Evolutionary conservation across 2,329 filamentous ascomycete genomes (phyloP).

Genomic region (Dryadomyces quercus-mongolicae): DNA sequence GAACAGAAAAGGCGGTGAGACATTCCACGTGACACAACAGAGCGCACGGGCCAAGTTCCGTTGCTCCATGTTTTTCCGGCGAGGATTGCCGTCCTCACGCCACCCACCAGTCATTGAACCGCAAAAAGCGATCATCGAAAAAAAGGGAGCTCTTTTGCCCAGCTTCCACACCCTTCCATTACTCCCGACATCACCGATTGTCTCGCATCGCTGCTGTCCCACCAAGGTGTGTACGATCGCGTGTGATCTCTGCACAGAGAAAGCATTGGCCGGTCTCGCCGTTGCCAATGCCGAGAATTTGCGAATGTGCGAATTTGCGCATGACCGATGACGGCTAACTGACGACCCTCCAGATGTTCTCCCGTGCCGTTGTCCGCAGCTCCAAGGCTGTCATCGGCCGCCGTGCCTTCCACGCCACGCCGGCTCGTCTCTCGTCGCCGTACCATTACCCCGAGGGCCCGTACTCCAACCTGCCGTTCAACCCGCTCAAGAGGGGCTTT

Average conservation of each 20-base stretch:
- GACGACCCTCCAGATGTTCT: conserved; percentile 56
- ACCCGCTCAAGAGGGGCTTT: conserved; percentile 84
- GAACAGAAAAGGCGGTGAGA: background rate
- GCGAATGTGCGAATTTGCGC: too few relatives aligned
- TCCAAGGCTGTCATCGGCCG: conserved; percentile 49
- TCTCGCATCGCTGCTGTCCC: background rate
- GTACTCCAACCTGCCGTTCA: conserved; percentile 92
- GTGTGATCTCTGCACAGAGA: background rate
- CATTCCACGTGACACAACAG: background rate
- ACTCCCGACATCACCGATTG: background rate
- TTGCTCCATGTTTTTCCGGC: background rate
- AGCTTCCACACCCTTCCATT: background rate
- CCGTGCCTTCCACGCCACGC: conserved; percentile 89
- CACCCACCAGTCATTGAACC: conserved; percentile 10
- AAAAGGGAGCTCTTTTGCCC: conserved; percentile 4
- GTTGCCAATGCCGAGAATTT: background rate
- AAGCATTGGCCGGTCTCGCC: background rate
- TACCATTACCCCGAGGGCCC: conserved; percentile 99
- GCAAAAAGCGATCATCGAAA: conserved; percentile 9
- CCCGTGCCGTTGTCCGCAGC: conserved; percentile 48
- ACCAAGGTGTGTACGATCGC: background rate
- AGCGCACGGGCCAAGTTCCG: conserved; percentile 5
- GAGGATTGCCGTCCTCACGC: conserved; percentile 9
- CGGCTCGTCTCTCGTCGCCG: conserved; percentile 69
- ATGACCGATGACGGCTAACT: too few relatives aligned